These are phyloP conservation scores for Byssothecium circinans DNA, from an alignment of 2,329 filamentous ascomycete genomes.

Conservation along the genomic window DNA sequence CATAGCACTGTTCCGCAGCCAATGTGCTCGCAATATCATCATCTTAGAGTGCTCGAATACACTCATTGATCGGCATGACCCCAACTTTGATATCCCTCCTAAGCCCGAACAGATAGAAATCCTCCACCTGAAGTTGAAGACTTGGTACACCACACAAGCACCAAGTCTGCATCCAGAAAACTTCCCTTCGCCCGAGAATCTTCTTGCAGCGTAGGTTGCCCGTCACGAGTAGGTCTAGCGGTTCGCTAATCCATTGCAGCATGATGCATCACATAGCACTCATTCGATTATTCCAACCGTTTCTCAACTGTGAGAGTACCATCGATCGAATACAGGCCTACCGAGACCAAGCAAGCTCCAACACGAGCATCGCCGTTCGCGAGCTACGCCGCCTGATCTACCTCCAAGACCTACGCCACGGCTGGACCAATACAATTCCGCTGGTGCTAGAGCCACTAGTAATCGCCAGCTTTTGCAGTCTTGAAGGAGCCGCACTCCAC, in stretches of 20 bases:
- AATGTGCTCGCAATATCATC: conserved; percentile 30
- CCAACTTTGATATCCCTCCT: conserved; percentile 5
- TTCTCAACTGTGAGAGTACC: conserved; percentile 14
- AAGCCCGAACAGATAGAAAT: conserved; percentile 22
- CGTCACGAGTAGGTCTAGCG: background rate
- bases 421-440: conserved; percentile 28
- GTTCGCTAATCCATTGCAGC: conserved; percentile 18
- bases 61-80: conserved; percentile 14
- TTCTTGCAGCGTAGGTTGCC: conserved; percentile 30
- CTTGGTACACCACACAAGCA: conserved; percentile 27
- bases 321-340: conserved; percentile 17
- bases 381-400: conserved; percentile 27
- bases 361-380: conserved; percentile 19
- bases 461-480: conserved; percentile 26
- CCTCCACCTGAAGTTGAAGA: conserved; percentile 22
- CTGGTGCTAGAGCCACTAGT: conserved; percentile 31
- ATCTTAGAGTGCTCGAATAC: conserved; percentile 25
- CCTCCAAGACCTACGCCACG: conserved; percentile 28
- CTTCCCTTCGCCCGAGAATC: conserved; percentile 25
- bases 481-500: conserved; percentile 27
- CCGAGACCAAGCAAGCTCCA: conserved; percentile 18
- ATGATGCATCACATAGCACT: conserved; percentile 32
- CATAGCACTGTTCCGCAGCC: conserved; percentile 28
- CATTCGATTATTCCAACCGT: conserved; percentile 28
- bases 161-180: conserved; percentile 20